Evolutionary conservation across 768 basidiomycete species (phyloP), one percentile per base, ranked within the genome.

Genomic region (Mycena vulgaris): DNA sequence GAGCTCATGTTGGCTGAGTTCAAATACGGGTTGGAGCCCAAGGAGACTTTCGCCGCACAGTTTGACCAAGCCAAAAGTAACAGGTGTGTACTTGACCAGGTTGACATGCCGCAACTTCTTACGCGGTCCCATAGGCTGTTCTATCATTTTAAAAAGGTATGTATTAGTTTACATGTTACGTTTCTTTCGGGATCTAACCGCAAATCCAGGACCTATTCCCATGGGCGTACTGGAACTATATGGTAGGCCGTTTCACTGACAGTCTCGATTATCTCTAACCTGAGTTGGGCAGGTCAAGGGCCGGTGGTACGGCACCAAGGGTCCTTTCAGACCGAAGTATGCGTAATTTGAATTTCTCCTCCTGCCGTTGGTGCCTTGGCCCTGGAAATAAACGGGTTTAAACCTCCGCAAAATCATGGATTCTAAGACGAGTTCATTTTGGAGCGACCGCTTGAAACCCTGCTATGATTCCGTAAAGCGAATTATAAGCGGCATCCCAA

Each of bases 1-100:
- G 86, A 93, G 80, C 80, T 94, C 47, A 88, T 98, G 89, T 86
- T 98, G 62, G 92, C 94, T 30, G 97, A 98, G 80, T 98, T 98
- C 87, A 95, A 94, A 79, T 99, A 98, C 80, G 96, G 95, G 19
- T 82, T 92, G 1, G 89, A 92, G 76, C 94, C 96, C 1, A 92
- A 95, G 74, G 97, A 99, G 82, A 89, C 94, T 0, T 99, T 99
- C 76, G 81, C 87, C 19, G 76, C 80, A 3, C 82, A 88, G 74
- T 81, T 95, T 35, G 90, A 97, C 78, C 96, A 98, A 81, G 79
- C 84, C n/a, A 89, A 87, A 68, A 92, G 92, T 40, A 87, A 92
- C 75, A 86, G 92, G 95, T 93, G 69, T 68, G 87, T 81, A 7
- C 16, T 30, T 23, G 31, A 14, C 23, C 8, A 40, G n/a, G 10